Evolutionary conservation across 169 alveolate species (phyloP).

Genomic region (Pseudocohnilembus persalinus): DNA sequence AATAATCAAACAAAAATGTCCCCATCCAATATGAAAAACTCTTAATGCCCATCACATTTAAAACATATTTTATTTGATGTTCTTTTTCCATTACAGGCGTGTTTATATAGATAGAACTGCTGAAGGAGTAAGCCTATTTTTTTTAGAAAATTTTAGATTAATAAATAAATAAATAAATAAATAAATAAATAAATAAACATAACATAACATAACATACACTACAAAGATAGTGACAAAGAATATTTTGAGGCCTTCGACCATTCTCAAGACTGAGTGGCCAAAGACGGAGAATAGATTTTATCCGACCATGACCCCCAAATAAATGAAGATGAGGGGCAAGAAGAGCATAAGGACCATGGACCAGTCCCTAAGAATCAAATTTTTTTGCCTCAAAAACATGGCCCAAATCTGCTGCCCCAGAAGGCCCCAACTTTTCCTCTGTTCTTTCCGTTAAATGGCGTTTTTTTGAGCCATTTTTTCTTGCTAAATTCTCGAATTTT

Average conservation of each 20-base stretch:
- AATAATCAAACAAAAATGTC: constrained; percentile 30
- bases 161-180: background rate
- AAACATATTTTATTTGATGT: constrained; percentile 22
- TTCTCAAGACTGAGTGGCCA: background rate
- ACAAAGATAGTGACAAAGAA: constrained; percentile 6
- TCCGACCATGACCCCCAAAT: background rate
- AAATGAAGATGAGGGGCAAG: background rate
- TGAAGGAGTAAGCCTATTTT: constrained; percentile 21
- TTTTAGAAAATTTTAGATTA: background rate
- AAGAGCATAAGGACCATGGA: background rate
- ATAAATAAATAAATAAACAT: background rate
- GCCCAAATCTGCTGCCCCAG: constrained; percentile 21
- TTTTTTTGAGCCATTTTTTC: constrained; percentile 1
- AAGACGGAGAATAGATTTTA: background rate
- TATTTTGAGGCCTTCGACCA: background rate
- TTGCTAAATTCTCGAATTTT: constrained; percentile 6
- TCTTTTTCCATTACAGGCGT: constrained; percentile 47
- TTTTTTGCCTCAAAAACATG: constrained; percentile 3
- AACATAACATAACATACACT: background rate
- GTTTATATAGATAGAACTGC: constrained; percentile 21
- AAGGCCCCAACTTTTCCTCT: no score
- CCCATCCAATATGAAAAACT: constrained; percentile 39
- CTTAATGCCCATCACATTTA: constrained; percentile 44
- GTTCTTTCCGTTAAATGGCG: no score
- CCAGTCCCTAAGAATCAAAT: background rate